Percentiles rank a stretch among this genome's conserved stretches.
phyloP scores from a whole-genome alignment of 257 asterid species.

The Gentiana macrophylla region DNA sequence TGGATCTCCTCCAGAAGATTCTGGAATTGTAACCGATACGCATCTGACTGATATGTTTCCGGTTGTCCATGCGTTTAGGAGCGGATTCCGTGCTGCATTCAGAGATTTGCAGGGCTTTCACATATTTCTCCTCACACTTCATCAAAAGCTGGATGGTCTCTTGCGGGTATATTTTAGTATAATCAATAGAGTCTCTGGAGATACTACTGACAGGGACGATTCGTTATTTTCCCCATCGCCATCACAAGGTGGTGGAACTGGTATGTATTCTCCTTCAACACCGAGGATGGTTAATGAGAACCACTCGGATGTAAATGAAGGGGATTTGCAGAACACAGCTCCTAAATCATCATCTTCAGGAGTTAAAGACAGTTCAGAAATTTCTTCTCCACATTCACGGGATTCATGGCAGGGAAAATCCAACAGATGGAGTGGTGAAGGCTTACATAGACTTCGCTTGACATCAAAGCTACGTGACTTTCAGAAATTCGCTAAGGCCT shows the following conservation, averaged over 20 bases:
- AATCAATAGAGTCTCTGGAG: conserved; percentile 48
- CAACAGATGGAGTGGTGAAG: conserved; percentile 52
- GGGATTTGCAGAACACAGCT: conserved; percentile 39
- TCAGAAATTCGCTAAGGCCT: conserved; percentile 82
- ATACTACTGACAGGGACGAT: conserved; percentile 64
- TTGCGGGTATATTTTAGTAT: conserved; percentile 60
- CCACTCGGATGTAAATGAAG: conserved; percentile 40
- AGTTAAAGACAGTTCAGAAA: conserved; percentile 54
- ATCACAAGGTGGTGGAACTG: conserved; percentile 33
- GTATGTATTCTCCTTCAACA: conserved; percentile 32
- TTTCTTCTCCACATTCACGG: conserved; percentile 59
- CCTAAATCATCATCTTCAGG: conserved; percentile 48
- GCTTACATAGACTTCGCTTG: conserved; percentile 71
- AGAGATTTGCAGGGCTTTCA: conserved; percentile 95
- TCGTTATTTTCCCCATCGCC: conserved; percentile 52
- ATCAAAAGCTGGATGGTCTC: conserved; percentile 77
- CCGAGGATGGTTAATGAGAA: conserved; percentile 38
- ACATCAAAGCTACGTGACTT: conserved; percentile 92
- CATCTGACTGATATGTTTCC: conserved; percentile 38
- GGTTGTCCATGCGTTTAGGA: conserved; percentile 56
- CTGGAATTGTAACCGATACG: conserved; percentile 22
- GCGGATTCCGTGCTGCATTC: conserved; percentile 85
- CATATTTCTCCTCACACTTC: conserved; percentile 81
- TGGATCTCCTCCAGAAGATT: conserved; percentile 41
- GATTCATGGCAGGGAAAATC: conserved; percentile 69